phyloP scores from a whole-genome alignment of 1,284 basidiomycete genomes.

The Peniophora sp. region DNA sequence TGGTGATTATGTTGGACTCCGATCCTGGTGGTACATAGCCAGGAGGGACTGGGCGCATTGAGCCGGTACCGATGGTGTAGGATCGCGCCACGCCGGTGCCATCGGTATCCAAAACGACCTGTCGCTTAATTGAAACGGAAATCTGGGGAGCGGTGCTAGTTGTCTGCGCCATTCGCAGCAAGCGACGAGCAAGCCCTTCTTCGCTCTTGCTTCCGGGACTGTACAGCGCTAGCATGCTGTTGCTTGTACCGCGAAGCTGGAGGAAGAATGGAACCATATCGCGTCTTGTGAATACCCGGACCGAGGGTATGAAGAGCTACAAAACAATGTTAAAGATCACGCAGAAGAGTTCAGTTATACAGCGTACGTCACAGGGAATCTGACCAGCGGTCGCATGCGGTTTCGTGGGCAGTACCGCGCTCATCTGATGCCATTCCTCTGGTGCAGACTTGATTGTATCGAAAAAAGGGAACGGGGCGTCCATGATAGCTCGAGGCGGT shows the following conservation, averaged over 20 bases:
- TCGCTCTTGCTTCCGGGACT: conserved; percentile 5
- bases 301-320: conserved; percentile 44
- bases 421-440: conserved; percentile 55
- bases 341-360: background rate
- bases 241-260: conserved; percentile 40
- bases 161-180: background rate
- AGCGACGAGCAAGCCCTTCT: conserved; percentile 8
- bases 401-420: conserved; percentile 31
- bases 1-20: conserved; percentile 7
- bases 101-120: conserved; percentile 24
- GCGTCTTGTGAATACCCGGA: conserved; percentile 40
- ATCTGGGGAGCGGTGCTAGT: conserved; percentile 20
- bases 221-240: conserved; percentile 35
- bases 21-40: conserved; percentile 5
- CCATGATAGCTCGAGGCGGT: conserved; percentile 35
- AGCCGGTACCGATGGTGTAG: conserved; percentile 29
- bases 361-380: conserved; percentile 43
- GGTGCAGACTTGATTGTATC: conserved; percentile 43
- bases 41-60: conserved; percentile 30
- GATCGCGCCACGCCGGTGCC: conserved; percentile 26
- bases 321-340: too few species aligned
- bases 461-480: conserved; percentile 27
- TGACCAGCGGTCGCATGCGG: conserved; percentile 15
- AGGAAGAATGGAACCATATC: conserved; percentile 57
- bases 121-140: conserved; percentile 34